Evolutionary conservation across 164 flowering plant species (phyloP), one percentile per base, ranked within the genome.

Genomic region (Piper betle): DNA sequence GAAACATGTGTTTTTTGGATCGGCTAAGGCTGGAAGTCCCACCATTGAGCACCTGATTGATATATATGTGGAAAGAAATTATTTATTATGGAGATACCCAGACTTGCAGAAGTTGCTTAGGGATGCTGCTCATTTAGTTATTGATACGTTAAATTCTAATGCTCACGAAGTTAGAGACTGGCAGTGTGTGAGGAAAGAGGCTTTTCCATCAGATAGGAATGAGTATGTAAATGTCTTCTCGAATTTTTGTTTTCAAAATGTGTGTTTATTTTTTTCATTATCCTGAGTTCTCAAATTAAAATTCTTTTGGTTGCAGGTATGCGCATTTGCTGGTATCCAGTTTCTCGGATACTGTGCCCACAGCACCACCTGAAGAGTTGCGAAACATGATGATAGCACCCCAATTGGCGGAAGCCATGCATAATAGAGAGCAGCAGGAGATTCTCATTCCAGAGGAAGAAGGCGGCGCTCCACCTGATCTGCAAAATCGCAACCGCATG

Each of bases 171-270:
- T 84, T 33, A 75, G 65, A 64, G 86, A 86, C 66, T 92, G 96
- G 96, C 85, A 84, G 60, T 86, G 96, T 61, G 91, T 83, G 62
- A 83, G 96, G 77, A 79, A 84, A 75, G 98, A 92, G 67, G 84
- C 87, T 58, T 92, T 92, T 65, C 76, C 91, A 37, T 84, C 96
- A 2, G 84, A 83, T 55, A 85, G 78, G 69, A 92, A 92, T 74
- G 98, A 92, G 98, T 92, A 77, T 48, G 70, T 46, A 19, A 58
- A 1, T 7, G 37, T 1, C 33, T 25, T 25, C 33, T 25, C 2
- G 33, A 25, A 25, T 25, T 25, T 25, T 25, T 25, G 33, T 25
- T 25, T 25, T 25, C 1, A 25, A 25, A 25, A 25, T 25, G 33
- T 2, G 1, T 25, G 13, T 46, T 46, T 46, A 10, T 46, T 46